These are phyloP conservation scores for Knoxia roxburghii DNA, from an alignment of 257 asterid genomes.

Conservation along the genomic window DNA sequence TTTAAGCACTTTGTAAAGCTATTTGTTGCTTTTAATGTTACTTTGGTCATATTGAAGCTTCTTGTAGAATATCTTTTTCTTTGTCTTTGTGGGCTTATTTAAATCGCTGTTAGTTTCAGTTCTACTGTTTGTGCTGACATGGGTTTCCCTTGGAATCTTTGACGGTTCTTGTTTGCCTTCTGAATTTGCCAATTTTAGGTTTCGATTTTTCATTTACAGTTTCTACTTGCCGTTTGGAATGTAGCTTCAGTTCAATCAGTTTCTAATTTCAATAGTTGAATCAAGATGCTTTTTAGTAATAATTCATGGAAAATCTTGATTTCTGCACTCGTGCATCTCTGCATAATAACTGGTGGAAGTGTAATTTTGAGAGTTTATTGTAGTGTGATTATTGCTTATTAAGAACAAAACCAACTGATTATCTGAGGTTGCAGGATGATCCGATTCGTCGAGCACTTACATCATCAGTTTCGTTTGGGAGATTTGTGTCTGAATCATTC, in stretches of 20 bases:
- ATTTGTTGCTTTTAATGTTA: background rate
- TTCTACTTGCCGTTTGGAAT: background rate
- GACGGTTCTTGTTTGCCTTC: background rate
- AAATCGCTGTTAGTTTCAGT: background rate
- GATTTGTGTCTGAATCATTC: conserved; percentile 72
- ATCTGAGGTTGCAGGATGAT: conserved; percentile 51
- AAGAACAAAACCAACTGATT: too few species aligned
- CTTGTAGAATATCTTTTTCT: background rate
- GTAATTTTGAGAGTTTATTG: background rate
- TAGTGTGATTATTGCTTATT: background rate
- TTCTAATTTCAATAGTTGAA: background rate
- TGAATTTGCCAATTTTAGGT: background rate
- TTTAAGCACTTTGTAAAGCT: background rate
- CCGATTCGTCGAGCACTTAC: conserved; percentile 60
- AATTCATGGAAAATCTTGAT: background rate
- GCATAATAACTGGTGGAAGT: too few species aligned
- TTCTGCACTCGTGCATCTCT: background rate
- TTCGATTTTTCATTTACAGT: background rate
- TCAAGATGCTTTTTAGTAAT: background rate
- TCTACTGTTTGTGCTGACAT: background rate
- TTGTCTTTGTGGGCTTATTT: background rate
- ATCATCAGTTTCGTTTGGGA: conserved; percentile 82
- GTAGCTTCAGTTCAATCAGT: background rate
- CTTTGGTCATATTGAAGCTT: background rate
- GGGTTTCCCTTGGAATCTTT: background rate